Base-by-base conservation (phyloP, 805 yeast species). In the Wickerhamomyces subpelliculosus region DNA sequence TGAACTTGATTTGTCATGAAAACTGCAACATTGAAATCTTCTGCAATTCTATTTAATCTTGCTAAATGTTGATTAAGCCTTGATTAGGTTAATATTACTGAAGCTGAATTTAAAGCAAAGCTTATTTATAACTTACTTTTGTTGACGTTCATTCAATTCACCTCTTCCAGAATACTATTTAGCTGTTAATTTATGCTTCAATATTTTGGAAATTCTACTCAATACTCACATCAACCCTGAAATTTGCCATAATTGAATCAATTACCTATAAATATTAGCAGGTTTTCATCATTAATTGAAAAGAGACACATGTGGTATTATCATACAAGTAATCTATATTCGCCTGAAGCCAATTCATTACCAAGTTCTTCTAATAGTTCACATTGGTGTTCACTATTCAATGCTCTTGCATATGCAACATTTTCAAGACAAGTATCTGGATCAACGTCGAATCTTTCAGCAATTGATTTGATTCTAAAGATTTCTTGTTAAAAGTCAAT, bases 171-270 rank as follows among this genome's bases (percentile, higher is more conserved):
- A 70, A 52, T 80, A 84, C 61, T 55, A 17, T n/a, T 16, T 12
- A 10, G 10, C 5, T 27, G 16, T 10, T 12, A 36, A 25, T 25
- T 3, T 14, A 19, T 4, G 25, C 6, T 20, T 10, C 3, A 24
- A 13, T 18, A 3, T 16, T 21, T 10, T 14, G 31, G 17, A 19
- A 16, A n/a, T 27, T 11, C 16, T n/a, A 12, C 16, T 16, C 8
- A 6, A 14, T n/a, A 39, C 61, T 26, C 42, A 58, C 62, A 56
- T 83, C 90, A 20, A 86, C 87, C 50, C 90, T 67, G 53, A 83
- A 83, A 40, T 79, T 71, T 2, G 88, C 84, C 86, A 83, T 81
- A 36, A 83, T 82, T 4, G 89, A 81, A 57, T 83, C 90, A 23
- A 83, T 67, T 35, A 73, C 60, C 55, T 54, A 19, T 3, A 36